Percentiles rank a stretch among this genome's conserved stretches.
Conservation (phyloP, 441 rosid species). For the Adansonia madagascariensis region DNA sequence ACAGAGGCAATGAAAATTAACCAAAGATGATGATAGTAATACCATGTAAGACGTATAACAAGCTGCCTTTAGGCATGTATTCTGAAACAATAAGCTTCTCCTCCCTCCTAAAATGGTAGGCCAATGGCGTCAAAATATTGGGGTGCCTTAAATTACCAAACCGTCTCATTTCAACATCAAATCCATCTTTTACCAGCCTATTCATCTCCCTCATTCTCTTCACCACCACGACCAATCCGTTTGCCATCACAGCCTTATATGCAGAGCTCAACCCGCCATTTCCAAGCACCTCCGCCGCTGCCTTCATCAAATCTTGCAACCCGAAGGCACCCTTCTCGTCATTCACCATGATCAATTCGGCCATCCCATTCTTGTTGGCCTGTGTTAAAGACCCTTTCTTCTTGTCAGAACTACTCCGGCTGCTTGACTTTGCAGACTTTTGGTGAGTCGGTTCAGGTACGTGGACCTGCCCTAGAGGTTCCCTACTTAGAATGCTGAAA, state of each 20-base stretch:
- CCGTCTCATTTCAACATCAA: constrained; percentile 68
- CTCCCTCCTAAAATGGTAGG: neutral
- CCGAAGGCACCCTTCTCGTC: constrained; percentile 72
- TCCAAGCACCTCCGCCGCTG: constrained; percentile 87
- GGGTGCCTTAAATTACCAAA: constrained; percentile 61
- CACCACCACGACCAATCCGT: constrained; percentile 75
- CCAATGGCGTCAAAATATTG: constrained; percentile 39
- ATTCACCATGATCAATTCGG: constrained; percentile 66
- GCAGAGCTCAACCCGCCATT: constrained; percentile 86
- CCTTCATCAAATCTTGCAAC: constrained; percentile 83
- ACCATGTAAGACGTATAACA: constrained; percentile 75
- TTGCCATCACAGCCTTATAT: constrained; percentile 72
- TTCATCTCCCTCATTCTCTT: constrained; percentile 87
- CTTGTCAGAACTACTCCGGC: neutral
- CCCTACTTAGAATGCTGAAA: constrained; percentile 56
- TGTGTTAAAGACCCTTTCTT: constrained; percentile 18
- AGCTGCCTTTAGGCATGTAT: constrained; percentile 39
- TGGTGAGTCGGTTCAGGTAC: constrained; percentile 35
- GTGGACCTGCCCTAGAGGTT: constrained; percentile 42
- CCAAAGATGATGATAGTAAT: neutral
- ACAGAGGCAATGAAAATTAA: neutral
- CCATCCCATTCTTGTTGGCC: constrained; percentile 40
- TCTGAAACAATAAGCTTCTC: constrained; percentile 11
- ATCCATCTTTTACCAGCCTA: constrained; percentile 52
- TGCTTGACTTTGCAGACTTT: constrained; percentile 3